These are phyloP conservation scores for Cytospora leucostoma DNA, from an alignment of 2,329 filamentous ascomycete species.

Conservation along the genomic window DNA sequence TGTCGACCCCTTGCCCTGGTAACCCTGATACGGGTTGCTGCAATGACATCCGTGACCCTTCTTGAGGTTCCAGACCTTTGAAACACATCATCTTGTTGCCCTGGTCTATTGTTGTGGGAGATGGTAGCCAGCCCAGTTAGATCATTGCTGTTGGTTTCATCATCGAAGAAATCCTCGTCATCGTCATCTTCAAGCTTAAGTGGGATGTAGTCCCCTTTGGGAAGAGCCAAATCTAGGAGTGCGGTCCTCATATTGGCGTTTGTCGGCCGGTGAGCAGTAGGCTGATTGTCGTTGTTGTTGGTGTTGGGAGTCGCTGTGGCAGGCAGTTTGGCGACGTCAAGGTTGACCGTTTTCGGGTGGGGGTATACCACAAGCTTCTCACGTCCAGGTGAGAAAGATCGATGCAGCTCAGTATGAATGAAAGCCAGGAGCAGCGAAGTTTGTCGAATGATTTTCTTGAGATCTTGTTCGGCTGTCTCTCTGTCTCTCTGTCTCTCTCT, in stretches of 20 bases:
- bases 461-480: conserved; percentile 33
- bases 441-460: conserved; percentile 40
- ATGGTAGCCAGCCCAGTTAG: conserved; percentile 5
- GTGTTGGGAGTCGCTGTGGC: not conserved
- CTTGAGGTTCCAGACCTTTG: conserved; percentile 4
- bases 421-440: conserved; percentile 40
- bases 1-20: not conserved
- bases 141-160: conserved; percentile 6
- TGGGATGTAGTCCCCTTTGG: conserved; percentile 12
- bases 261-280: conserved; percentile 1
- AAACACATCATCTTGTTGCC: conserved; percentile 7
- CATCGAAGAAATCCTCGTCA: conserved; percentile 12
- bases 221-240: conserved; percentile 10
- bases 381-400: conserved; percentile 37
- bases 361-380: conserved; percentile 34
- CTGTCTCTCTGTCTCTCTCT: conserved; percentile 44
- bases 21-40: conserved; percentile 7
- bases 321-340: conserved; percentile 3
- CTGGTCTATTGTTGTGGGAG: conserved; percentile 8
- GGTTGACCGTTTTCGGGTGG: conserved; percentile 5
- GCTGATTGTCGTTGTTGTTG: conserved; percentile 9
- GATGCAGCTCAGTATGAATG: conserved; percentile 40
- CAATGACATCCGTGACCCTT: conserved; percentile 2
- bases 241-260: conserved; percentile 15
- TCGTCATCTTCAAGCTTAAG: conserved; percentile 18